Conservation (phyloP, 2,329 filamentous ascomycete species). For the Lachnellula subtilissima region DNA sequence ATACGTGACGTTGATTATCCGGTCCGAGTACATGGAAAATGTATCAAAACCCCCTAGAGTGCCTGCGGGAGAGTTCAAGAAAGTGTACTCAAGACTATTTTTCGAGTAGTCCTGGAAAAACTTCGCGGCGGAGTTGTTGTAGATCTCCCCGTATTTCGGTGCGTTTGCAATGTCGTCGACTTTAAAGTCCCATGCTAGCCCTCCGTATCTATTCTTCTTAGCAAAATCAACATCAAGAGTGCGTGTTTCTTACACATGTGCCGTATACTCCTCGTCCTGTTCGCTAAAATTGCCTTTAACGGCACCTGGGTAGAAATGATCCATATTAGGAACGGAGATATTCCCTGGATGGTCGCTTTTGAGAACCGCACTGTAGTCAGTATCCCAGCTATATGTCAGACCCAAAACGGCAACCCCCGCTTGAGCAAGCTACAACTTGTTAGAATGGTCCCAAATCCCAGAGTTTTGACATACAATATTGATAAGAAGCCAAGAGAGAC, state of each 20-base stretch:
- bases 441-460: neutral
- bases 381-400: slow-evolving; percentile 40
- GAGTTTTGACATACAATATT: slow-evolving; percentile 27
- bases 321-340: slow-evolving; percentile 36
- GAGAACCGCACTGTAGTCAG: slow-evolving; percentile 30
- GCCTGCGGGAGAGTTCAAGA: slow-evolving; percentile 32
- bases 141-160: slow-evolving; percentile 28
- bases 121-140: slow-evolving; percentile 6
- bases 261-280: slow-evolving; percentile 38
- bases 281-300: slow-evolving; percentile 20
- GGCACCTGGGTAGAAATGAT: slow-evolving; percentile 31
- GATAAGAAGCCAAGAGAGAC: slow-evolving; percentile 30
- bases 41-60: slow-evolving; percentile 6
- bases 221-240: neutral
- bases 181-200: slow-evolving; percentile 32
- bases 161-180: slow-evolving; percentile 15
- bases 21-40: slow-evolving; percentile 31
- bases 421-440: slow-evolving; percentile 35
- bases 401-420: slow-evolving; percentile 39
- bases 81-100: slow-evolving; percentile 33
- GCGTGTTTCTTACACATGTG: slow-evolving; percentile 33
- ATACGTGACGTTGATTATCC: slow-evolving; percentile 31
- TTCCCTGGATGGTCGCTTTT: slow-evolving; percentile 31
- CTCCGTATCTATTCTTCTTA: slow-evolving; percentile 34
- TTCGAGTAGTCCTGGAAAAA: slow-evolving; percentile 14